Conservation (phyloP, 2,329 filamentous ascomycete species). For the Colletotrichum musae region DNA sequence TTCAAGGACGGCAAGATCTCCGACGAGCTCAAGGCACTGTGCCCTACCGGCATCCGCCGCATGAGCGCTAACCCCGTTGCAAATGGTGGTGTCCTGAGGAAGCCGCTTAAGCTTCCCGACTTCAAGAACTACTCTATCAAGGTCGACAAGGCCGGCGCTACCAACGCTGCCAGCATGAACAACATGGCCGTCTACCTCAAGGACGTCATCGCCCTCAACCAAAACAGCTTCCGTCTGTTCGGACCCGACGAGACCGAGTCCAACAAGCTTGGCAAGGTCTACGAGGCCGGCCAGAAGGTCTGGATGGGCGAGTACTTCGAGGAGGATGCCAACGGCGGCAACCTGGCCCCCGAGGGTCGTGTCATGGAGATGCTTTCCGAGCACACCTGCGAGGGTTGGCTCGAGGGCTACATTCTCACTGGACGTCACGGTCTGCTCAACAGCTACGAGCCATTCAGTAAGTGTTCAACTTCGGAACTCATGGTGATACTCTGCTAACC, state of each 20-base stretch:
- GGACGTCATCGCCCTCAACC: constrained; percentile 77
- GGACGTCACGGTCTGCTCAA: constrained; percentile 84
- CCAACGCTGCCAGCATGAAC: constrained; percentile 74
- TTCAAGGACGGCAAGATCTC: constrained; percentile 77
- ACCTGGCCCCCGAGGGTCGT: constrained; percentile 76
- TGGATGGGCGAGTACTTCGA: constrained; percentile 86
- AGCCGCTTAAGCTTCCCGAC: constrained; percentile 78
- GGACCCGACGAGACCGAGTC: constrained; percentile 87
- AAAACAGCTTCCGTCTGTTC: constrained; percentile 79
- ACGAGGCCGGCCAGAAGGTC: constrained; percentile 82
- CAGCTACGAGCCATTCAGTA: constrained; percentile 83
- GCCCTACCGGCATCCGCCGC: constrained; percentile 74
- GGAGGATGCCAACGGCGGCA: constrained; percentile 82
- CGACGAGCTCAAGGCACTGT: constrained; percentile 73
- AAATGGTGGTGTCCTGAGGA: constrained; percentile 78
- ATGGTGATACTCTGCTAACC: neutral
- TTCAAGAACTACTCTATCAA: constrained; percentile 78
- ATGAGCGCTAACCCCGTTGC: constrained; percentile 85
- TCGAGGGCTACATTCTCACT: constrained; percentile 83
- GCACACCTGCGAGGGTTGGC: constrained; percentile 84
- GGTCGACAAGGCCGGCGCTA: constrained; percentile 72
- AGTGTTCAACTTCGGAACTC: neutral
- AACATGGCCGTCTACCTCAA: constrained; percentile 78
- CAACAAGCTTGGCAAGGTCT: constrained; percentile 82
- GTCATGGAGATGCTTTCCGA: constrained; percentile 91